phyloP scores from a whole-genome alignment of 2,329 filamentous ascomycete species.

The Colletotrichum gigasporum region DNA sequence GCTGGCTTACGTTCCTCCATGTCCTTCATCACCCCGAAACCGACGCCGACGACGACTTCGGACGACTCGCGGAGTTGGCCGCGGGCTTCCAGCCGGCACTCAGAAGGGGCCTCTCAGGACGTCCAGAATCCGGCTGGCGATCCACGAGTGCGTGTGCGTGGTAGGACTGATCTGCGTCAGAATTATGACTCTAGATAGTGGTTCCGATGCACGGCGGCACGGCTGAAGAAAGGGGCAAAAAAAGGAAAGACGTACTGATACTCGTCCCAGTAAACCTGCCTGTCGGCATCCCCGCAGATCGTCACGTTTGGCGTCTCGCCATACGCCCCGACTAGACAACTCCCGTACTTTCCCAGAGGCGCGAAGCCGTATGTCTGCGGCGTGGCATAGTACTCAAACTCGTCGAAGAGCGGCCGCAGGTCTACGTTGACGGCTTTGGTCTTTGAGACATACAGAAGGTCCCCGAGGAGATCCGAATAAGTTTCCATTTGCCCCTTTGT shows the following conservation, averaged over 20 bases:
- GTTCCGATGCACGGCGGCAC: neutral
- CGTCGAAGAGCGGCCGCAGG: slow-evolving; percentile 14
- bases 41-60: neutral
- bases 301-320: slow-evolving; percentile 24
- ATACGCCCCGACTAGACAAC: slow-evolving; percentile 18
- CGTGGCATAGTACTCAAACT: slow-evolving; percentile 23
- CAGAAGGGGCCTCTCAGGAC: slow-evolving; percentile 14
- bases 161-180: slow-evolving; percentile 19
- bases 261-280: slow-evolving; percentile 25
- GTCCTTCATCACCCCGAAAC: neutral
- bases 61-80: neutral
- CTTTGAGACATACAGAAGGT: neutral
- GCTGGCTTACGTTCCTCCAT: neutral
- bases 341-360: slow-evolving; percentile 20
- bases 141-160: slow-evolving; percentile 26
- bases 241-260: slow-evolving; percentile 11
- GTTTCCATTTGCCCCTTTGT: neutral
- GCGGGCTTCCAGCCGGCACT: neutral
- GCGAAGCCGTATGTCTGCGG: slow-evolving; percentile 11
- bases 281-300: slow-evolving; percentile 14
- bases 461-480: neutral
- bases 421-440: neutral
- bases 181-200: neutral
- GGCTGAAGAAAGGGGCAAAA: neutral
- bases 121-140: slow-evolving; percentile 15